phyloP scores from a whole-genome alignment of 768 basidiomycete species.

The Lanmaoa rubissima region DNA sequence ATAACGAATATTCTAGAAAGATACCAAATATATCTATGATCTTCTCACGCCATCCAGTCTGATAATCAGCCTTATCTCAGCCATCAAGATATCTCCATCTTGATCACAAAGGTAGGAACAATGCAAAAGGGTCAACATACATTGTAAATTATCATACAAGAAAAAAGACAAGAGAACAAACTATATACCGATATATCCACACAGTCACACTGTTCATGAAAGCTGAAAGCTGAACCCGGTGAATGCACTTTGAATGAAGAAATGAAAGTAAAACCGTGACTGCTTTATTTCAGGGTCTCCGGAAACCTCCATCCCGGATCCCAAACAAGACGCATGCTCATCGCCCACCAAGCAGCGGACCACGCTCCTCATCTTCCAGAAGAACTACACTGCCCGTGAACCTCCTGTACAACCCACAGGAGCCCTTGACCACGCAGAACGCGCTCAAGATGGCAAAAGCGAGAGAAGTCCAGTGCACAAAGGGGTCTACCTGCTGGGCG shows the following conservation, averaged over 20 bases:
- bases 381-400: slow-evolving; percentile 50
- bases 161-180: neutral
- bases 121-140: neutral
- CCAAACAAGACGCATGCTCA: slow-evolving; percentile 11
- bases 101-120: neutral
- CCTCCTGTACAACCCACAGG: slow-evolving; percentile 51
- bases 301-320: neutral
- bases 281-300: neutral
- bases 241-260: neutral
- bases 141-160: slow-evolving; percentile 6
- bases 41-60: slow-evolving; percentile 13
- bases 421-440: slow-evolving; percentile 80
- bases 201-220: slow-evolving; percentile 1
- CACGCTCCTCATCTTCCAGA: slow-evolving; percentile 84
- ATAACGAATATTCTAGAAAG: slow-evolving; percentile 29
- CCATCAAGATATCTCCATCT: neutral
- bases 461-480: slow-evolving; percentile 90
- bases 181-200: slow-evolving; percentile 1
- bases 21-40: slow-evolving; percentile 12
- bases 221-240: neutral
- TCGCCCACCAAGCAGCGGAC: slow-evolving; percentile 61
- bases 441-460: slow-evolving; percentile 82
- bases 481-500: slow-evolving; percentile 59
- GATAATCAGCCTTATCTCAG: slow-evolving; percentile 5
- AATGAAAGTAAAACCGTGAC: neutral